phyloP scores from a whole-genome alignment of 495 filamentous ascomycete species.

The Collariella sp. region DNA sequence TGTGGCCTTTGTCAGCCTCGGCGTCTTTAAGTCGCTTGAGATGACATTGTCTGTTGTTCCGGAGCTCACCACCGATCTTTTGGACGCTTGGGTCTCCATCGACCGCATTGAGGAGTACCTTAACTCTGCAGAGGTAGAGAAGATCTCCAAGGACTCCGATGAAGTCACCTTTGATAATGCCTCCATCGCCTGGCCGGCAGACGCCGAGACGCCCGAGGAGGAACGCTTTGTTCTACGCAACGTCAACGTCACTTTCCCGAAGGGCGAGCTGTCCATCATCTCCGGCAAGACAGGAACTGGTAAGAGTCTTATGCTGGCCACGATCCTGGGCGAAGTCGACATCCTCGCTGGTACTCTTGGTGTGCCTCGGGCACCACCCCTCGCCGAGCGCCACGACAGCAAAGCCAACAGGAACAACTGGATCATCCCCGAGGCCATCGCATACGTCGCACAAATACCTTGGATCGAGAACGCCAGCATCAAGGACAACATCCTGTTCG shows the following conservation, averaged over 20 bases:
- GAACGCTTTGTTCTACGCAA: constrained; percentile 54
- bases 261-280: constrained; percentile 60
- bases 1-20: constrained; percentile 72
- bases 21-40: constrained; percentile 65
- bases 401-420: constrained; percentile 58
- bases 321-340: constrained; percentile 58
- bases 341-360: constrained; percentile 44
- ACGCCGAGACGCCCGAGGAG: constrained; percentile 43
- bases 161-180: constrained; percentile 59
- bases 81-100: constrained; percentile 67
- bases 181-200: constrained; percentile 67
- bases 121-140: constrained; percentile 53
- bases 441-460: constrained; percentile 73
- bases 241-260: constrained; percentile 57
- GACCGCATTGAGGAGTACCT: constrained; percentile 68
- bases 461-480: constrained; percentile 83
- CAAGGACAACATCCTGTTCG: constrained; percentile 66
- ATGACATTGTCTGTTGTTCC: constrained; percentile 61
- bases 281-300: constrained; percentile 60
- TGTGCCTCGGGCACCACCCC: constrained; percentile 39
- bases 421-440: constrained; percentile 59
- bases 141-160: constrained; percentile 46
- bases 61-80: constrained; percentile 57
- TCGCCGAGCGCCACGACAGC: constrained; percentile 42
- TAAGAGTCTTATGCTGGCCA: constrained; percentile 56